phyloP scores from a whole-genome alignment of 1,284 basidiomycete genomes.

The Golubevia pallescens region DNA sequence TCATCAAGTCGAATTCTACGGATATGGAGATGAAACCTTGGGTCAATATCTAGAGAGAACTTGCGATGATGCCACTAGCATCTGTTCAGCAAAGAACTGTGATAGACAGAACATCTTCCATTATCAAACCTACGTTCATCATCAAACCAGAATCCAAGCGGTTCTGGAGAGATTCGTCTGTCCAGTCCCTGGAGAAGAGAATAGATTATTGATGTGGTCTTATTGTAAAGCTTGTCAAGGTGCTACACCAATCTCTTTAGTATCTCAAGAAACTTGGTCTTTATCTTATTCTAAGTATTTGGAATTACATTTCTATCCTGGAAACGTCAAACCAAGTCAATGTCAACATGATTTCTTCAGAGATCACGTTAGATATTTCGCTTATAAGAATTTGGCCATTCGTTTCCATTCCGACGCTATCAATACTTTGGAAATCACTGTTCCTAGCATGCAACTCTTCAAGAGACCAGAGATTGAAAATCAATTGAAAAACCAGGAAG shows the following conservation, averaged over 20 bases:
- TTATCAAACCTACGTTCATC: conserved; percentile 86
- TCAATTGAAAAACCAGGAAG: conserved; percentile 87
- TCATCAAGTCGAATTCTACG: conserved; percentile 84
- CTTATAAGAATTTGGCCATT: conserved; percentile 74
- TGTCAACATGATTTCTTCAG: conserved; percentile 94
- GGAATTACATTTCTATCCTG: conserved; percentile 89
- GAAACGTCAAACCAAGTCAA: conserved; percentile 71
- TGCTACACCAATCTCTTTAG: conserved; percentile 83
- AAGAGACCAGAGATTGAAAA: conserved; percentile 84
- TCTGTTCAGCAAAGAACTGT: conserved; percentile 82
- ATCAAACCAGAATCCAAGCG: conserved; percentile 80
- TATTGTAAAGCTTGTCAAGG: conserved; percentile 82
- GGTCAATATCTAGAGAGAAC: conserved; percentile 88
- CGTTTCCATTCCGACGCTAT: conserved; percentile 88
- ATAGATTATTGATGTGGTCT: conserved; percentile 89
- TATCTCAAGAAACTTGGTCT: conserved; percentile 89
- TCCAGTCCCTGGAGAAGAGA: conserved; percentile 67
- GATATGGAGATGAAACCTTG: conserved; percentile 87
- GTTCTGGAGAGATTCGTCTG: conserved; percentile 65
- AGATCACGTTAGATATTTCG: conserved; percentile 92
- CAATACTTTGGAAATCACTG: conserved; percentile 81
- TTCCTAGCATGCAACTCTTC: conserved; percentile 85
- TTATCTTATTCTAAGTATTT: conserved; percentile 93
- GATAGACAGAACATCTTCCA: conserved; percentile 81
- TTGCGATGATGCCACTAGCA: conserved; percentile 73